Conservation (phyloP, 371 early-diverging fungal species). For the Mortierella sp. region DNA sequence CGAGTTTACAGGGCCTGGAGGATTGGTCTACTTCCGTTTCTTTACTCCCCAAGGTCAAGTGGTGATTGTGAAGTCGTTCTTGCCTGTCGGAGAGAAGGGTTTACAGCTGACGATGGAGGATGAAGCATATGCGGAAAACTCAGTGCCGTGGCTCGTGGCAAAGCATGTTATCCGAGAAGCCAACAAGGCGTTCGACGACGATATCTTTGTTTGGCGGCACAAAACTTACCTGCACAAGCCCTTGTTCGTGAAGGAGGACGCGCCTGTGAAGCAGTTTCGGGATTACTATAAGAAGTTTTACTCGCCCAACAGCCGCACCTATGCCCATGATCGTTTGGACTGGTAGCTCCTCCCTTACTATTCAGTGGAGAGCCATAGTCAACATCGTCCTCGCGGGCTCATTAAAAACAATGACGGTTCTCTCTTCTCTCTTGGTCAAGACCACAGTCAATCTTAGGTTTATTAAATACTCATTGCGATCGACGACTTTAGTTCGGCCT, state of each 20-base stretch:
- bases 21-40: slow-evolving; percentile 53
- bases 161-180: slow-evolving; percentile 46
- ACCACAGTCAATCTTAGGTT: too few relatives aligned
- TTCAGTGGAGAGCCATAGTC: too few relatives aligned
- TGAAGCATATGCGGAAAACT: slow-evolving; percentile 48
- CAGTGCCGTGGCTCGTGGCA: slow-evolving; percentile 39
- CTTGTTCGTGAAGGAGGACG: slow-evolving; percentile 47
- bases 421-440: too few relatives aligned
- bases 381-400: too few relatives aligned
- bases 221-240: slow-evolving; percentile 45
- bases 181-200: slow-evolving; percentile 53
- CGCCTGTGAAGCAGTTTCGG: slow-evolving; percentile 51
- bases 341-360: too few relatives aligned
- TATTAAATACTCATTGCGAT: too few relatives aligned
- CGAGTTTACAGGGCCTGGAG: slow-evolving; percentile 51
- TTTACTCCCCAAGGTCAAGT: slow-evolving; percentile 48
- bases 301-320: slow-evolving; percentile 53
- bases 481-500: background rate
- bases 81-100: slow-evolving; percentile 50
- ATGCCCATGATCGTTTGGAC: slow-evolving; percentile 44
- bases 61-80: slow-evolving; percentile 41
- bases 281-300: slow-evolving; percentile 52
- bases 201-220: slow-evolving; percentile 54
- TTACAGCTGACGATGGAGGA: slow-evolving; percentile 52
- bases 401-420: too few relatives aligned